Evolutionary conservation across 1,284 basidiomycete species (phyloP), one percentile per base, ranked within the genome.

Genomic region (Boletus subluridellus): DNA sequence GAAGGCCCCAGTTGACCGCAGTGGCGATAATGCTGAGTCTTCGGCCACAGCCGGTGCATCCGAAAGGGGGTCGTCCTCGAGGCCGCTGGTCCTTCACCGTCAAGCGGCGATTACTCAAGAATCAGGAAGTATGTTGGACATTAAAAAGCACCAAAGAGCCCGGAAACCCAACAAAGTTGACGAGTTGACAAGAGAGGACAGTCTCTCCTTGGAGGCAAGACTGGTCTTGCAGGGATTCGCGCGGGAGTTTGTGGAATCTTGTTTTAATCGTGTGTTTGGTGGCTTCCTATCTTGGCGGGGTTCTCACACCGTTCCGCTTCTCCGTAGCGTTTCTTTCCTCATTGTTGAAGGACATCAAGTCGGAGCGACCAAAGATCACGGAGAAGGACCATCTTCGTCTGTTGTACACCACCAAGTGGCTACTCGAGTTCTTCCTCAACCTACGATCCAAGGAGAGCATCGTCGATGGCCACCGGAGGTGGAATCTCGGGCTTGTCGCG

Each of bases 321-420:
- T 21, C 14, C 52, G 30, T 69, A 96, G 94, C 85, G 30, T 94
- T 97, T 74, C 82, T 97, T 55, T 77, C 83, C 4, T 86, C 86
- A 1, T 77, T 97, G n/a, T 75, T 97, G 56, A 94, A 90, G 72
- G 95, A 98, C 68, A 96, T 98, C 71, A 86, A 89, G 60, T 91
- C 92, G 63, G 95, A 98, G 72, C 81, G 94, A 28, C 82, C 87
- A 35, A 95, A 95, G 73, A 87, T 97, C 57, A 88, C 89, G 1
- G 92, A 95, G 67, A 92, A 94, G 63, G 94, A 97, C 72, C 90
- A 93, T 67, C 80, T 95, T 47, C 86, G 95, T 2, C 79, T 94
- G 8, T 80, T 96, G 26, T 93, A 85, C 71, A 80, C 95, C 30
- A 83, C 88, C 2, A 88, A 90, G 61, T 97, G 94, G 87, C 88